Conservation (phyloP, 2,329 filamentous ascomycete species). For the Epichloe elymi region DNA sequence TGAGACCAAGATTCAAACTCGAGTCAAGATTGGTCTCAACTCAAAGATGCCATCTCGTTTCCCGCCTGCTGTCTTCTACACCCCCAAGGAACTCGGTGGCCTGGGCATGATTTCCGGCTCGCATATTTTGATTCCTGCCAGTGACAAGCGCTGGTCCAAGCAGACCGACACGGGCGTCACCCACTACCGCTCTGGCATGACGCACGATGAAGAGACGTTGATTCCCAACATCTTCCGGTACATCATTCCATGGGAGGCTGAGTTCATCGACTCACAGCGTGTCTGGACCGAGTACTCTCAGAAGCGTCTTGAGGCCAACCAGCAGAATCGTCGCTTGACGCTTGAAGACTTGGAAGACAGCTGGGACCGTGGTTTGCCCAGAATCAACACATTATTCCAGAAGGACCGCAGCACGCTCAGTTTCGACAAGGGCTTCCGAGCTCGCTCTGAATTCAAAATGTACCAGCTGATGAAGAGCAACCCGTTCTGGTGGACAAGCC, state of each 20-base stretch:
- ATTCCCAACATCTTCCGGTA: conserved; percentile 99
- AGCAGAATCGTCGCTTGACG: conserved; percentile 88
- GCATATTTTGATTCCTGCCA: conserved; percentile 92
- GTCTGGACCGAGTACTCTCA: conserved; percentile 99
- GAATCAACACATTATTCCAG: conserved; percentile 98
- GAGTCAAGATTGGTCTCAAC: conserved; percentile 96
- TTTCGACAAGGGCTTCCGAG: conserved; percentile 97
- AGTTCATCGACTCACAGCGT: conserved; percentile 97
- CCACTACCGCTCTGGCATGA: conserved; percentile 95
- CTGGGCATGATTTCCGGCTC: conserved; percentile 98
- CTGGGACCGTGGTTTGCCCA: conserved; percentile 92
- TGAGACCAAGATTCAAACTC: conserved; percentile 97
- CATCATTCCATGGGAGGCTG: conserved; percentile 97
- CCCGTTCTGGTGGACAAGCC: conserved; percentile 98
- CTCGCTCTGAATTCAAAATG: conserved; percentile 91
- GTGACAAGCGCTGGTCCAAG: conserved; percentile 96
- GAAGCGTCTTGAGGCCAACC: conserved; percentile 91
- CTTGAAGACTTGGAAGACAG: conserved; percentile 95
- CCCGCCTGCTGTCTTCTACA: conserved; percentile 96
- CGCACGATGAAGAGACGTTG: conserved; percentile 90
- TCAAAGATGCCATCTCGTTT: conserved; percentile 99
- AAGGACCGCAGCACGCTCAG: conserved; percentile 94
- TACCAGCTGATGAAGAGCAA: conserved; percentile 99
- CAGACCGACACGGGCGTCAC: conserved; percentile 96
- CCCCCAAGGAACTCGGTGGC: conserved; percentile 92